Evolutionary conservation across 169 alveolate species (phyloP).

Genomic region (Cryptosporidium tyzzeri): DNA sequence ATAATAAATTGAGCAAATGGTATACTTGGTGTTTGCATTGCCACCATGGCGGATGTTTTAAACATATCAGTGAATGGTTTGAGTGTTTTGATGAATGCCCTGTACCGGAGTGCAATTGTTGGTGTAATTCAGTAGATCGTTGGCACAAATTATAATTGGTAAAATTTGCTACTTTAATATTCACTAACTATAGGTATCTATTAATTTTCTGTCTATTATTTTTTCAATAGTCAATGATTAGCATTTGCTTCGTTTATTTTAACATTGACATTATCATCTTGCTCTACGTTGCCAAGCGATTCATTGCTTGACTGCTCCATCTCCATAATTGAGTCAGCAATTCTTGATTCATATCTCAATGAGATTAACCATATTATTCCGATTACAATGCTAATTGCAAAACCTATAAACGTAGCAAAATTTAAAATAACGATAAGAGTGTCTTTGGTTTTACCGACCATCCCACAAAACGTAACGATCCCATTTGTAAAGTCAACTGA

Average conservation of each 20-base stretch:
- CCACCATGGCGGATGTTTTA: conserved; percentile 73
- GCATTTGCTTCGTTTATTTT: conserved; percentile 3
- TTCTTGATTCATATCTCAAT: conserved; percentile 61
- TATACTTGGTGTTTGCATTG: conserved; percentile 71
- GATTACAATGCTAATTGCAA: conserved; percentile 47
- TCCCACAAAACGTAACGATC: conserved; percentile 55
- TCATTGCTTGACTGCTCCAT: conserved; percentile 38
- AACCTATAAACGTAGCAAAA: conserved; percentile 48
- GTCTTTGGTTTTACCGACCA: conserved; percentile 38
- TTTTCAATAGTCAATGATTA: neutral
- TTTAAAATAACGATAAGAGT: conserved; percentile 30
- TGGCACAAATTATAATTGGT: conserved; percentile 3
- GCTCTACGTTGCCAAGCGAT: conserved; percentile 21
- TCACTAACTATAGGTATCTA: neutral
- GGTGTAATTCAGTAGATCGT: conserved; percentile 56
- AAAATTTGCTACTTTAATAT: neutral
- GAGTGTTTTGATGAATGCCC: conserved; percentile 75
- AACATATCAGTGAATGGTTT: conserved; percentile 69
- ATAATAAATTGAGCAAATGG: conserved; percentile 25
- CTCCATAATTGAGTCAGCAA: conserved; percentile 59
- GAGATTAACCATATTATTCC: conserved; percentile 63
- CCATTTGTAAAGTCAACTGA: conserved; percentile 65
- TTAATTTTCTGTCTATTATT: neutral
- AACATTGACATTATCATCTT: conserved; percentile 2
- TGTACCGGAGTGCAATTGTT: conserved; percentile 67